Evolutionary conservation across 2,329 filamentous ascomycete genomes (phyloP).

Genomic region (Colletotrichum shisoi): DNA sequence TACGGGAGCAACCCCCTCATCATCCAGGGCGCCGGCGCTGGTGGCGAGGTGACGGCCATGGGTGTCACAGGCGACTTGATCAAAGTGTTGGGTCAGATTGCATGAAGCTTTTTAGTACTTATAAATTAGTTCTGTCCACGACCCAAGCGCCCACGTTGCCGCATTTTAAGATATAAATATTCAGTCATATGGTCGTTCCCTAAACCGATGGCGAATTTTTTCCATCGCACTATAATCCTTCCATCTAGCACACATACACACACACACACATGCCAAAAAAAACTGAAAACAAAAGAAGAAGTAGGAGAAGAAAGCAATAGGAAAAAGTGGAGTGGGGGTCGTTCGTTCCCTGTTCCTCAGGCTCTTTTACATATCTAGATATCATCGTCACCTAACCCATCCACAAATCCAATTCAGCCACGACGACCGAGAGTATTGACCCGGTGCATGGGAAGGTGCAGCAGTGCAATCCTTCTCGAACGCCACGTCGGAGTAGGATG

Average conservation of each 20-base stretch:
- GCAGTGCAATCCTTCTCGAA: conserved; percentile 12
- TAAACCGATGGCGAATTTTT: neutral
- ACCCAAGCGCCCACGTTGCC: neutral
- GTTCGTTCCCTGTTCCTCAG: neutral
- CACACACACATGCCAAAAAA: too few species aligned
- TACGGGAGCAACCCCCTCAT: conserved; percentile 92
- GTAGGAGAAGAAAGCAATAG: too few species aligned
- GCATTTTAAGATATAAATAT: neutral
- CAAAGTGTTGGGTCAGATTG: conserved; percentile 81
- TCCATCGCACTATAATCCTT: too few species aligned
- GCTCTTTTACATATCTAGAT: neutral
- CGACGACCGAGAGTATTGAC: neutral
- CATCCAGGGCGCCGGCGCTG: conserved; percentile 91
- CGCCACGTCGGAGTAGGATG: conserved; percentile 13
- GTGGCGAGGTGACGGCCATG: conserved; percentile 96
- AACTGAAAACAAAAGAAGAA: too few species aligned
- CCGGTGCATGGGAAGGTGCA: neutral
- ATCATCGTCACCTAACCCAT: conserved; percentile 14
- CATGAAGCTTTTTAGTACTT: conserved; percentile 44
- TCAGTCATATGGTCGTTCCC: neutral
- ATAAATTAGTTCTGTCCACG: neutral
- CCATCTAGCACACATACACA: too few species aligned
- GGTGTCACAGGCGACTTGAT: conserved; percentile 93
- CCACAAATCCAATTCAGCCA: conserved; percentile 34
- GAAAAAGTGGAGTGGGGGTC: too few species aligned